phyloP scores from a whole-genome alignment of 2,329 filamentous ascomycete genomes.

The Talaromyces sp. region DNA sequence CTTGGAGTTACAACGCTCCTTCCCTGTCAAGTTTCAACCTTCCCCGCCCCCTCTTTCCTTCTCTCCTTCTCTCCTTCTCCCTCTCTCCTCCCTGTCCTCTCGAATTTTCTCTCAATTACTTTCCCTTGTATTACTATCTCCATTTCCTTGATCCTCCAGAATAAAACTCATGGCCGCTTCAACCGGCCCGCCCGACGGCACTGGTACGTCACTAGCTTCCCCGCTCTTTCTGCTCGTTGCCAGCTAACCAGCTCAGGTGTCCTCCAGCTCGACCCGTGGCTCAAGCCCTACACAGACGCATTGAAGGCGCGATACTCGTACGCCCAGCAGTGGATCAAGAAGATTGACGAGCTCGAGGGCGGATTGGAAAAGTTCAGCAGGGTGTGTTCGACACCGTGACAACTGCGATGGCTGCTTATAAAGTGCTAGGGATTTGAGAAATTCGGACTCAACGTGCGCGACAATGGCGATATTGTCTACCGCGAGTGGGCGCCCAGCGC shows the following conservation, averaged over 20 bases:
- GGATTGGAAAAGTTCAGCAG: constrained; percentile 87
- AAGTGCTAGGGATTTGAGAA: constrained; percentile 69
- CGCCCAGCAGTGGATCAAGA: constrained; percentile 81
- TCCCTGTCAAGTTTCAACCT: not conserved
- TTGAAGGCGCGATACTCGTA: constrained; percentile 72
- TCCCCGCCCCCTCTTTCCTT: not conserved
- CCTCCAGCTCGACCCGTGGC: constrained; percentile 79
- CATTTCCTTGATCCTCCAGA: not conserved
- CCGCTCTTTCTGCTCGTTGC: not conserved
- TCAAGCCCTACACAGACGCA: constrained; percentile 75
- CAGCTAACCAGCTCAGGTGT: constrained; percentile 57
- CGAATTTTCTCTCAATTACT: not conserved
- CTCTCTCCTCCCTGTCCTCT: not conserved
- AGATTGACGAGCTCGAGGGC: constrained; percentile 76
- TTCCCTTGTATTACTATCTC: not conserved
- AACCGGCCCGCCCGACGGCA: constrained; percentile 10
- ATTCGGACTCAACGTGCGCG: constrained; percentile 77
- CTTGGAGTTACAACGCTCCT: not conserved
- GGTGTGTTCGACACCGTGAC: constrained; percentile 42
- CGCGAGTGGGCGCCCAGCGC: constrained; percentile 96
- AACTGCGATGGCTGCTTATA: not conserved
- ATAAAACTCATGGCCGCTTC: constrained; percentile 5
- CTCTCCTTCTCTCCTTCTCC: not conserved
- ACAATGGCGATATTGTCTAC: constrained; percentile 81
- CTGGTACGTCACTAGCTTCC: constrained; percentile 2